Evolutionary conservation across 2,329 filamentous ascomycete species (phyloP).

Genomic region (Phaeosphaeriaceae sp.): DNA sequence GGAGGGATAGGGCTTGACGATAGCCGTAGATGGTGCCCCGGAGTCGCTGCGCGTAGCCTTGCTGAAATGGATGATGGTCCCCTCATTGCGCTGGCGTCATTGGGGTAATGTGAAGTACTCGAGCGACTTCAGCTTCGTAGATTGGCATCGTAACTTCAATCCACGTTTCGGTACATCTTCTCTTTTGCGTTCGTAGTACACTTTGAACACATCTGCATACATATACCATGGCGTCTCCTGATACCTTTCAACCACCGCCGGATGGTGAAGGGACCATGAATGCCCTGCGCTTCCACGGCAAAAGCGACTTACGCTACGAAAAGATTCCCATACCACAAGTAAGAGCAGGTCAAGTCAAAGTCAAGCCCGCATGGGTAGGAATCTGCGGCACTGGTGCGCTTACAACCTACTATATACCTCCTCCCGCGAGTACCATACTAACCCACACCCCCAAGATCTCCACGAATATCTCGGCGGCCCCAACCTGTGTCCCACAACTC

Average conservation of each 20-base stretch:
- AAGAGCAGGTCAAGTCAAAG: conserved; percentile 52
- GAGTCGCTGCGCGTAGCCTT: not conserved
- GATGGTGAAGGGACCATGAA: conserved; percentile 47
- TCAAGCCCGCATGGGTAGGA: conserved; percentile 51
- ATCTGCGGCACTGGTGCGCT: conserved; percentile 51
- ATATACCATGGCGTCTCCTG: conserved; percentile 6
- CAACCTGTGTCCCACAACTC: conserved; percentile 59
- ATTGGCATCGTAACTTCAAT: not conserved
- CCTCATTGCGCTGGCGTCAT: conserved; percentile 2
- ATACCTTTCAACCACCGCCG: conserved; percentile 22
- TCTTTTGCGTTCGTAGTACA: too few relatives aligned
- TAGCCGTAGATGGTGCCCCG: conserved; percentile 1
- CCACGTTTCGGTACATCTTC: not conserved
- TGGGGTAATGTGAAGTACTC: not conserved
- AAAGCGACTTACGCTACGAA: conserved; percentile 53
- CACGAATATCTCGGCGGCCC: conserved; percentile 54
- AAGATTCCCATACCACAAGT: conserved; percentile 50
- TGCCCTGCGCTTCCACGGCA: conserved; percentile 56
- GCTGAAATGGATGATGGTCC: not conserved
- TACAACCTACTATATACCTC: not conserved
- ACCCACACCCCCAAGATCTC: conserved; percentile 41
- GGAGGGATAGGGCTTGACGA: not conserved
- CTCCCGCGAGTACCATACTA: not conserved
- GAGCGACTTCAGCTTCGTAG: not conserved
- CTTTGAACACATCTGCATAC: not conserved